These are phyloP conservation scores for Acacia acuminata DNA, from an alignment of 306 rosid genomes.

Conservation along the genomic window DNA sequence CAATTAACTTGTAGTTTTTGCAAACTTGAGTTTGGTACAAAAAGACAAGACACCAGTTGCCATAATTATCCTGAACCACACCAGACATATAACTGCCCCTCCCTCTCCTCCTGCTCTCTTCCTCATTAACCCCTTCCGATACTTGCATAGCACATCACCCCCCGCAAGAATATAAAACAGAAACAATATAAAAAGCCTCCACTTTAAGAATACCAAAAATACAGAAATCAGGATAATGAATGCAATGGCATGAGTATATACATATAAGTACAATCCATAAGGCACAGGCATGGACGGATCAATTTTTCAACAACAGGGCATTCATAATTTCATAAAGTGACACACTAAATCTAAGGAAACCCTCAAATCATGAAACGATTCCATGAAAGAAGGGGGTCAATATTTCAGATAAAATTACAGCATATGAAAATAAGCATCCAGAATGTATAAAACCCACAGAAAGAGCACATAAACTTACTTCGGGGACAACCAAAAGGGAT, in stretches of 20 bases:
- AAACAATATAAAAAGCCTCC: neutral
- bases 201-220: neutral
- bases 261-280: neutral
- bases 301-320: slow-evolving; percentile 14
- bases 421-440: neutral
- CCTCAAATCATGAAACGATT: slow-evolving; percentile 3
- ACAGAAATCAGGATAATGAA: neutral
- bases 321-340: neutral
- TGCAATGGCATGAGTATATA: neutral
- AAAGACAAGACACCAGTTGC: neutral
- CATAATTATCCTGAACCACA: neutral
- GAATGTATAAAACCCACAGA: slow-evolving; percentile 31
- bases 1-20: neutral
- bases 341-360: slow-evolving; percentile 9
- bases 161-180: neutral
- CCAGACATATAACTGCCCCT: neutral
- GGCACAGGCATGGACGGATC: slow-evolving; percentile 6
- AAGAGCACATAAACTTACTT: slow-evolving; percentile 57
- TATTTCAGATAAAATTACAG: neutral
- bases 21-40: neutral
- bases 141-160: neutral
- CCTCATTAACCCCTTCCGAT: neutral
- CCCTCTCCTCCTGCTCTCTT: neutral
- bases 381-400: neutral
- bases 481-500: slow-evolving; percentile 86